Percentiles rank a stretch among this genome's conserved stretches.
Evolutionary conservation across 805 yeast species (phyloP).

Genomic region (Candida sanyiensis): DNA sequence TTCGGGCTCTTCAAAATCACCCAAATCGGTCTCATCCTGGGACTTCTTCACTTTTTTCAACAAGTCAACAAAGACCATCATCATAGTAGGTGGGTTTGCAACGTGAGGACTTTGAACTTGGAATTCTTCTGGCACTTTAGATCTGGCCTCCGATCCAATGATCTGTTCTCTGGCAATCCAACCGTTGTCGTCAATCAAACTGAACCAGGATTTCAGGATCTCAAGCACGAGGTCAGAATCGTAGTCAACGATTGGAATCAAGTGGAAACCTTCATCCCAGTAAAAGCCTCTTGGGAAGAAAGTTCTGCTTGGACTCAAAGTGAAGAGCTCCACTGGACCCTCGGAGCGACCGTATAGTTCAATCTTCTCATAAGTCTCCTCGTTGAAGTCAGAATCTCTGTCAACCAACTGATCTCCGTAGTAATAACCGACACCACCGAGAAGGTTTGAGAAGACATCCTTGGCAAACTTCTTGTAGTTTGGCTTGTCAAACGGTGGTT

Average conservation of each 20-base stretch:
- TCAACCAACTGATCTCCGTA: slow-evolving; percentile 83
- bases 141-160: slow-evolving; percentile 84
- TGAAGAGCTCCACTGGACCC: slow-evolving; percentile 73
- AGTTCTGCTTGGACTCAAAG: slow-evolving; percentile 87
- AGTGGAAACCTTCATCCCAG: slow-evolving; percentile 98
- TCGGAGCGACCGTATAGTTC: slow-evolving; percentile 49
- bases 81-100: slow-evolving; percentile 93
- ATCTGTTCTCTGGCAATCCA: slow-evolving; percentile 98
- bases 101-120: slow-evolving; percentile 80
- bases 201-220: slow-evolving; percentile 82
- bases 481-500: slow-evolving; percentile 45
- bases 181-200: slow-evolving; percentile 79
- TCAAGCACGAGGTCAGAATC: slow-evolving; percentile 80
- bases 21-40: slow-evolving; percentile 11
- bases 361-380: slow-evolving; percentile 57
- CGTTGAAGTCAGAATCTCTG: slow-evolving; percentile 59
- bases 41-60: slow-evolving; percentile 38
- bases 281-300: slow-evolving; percentile 95
- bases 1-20: slow-evolving; percentile 27
- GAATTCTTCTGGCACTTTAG: slow-evolving; percentile 80
- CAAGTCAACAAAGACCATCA: slow-evolving; percentile 62
- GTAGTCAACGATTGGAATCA: slow-evolving; percentile 73
- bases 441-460: slow-evolving; percentile 71
- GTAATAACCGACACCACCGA: slow-evolving; percentile 89
- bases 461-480: slow-evolving; percentile 56